phyloP scores from a whole-genome alignment of 2,329 filamentous ascomycete species.

The Colletotrichum camelliae region DNA sequence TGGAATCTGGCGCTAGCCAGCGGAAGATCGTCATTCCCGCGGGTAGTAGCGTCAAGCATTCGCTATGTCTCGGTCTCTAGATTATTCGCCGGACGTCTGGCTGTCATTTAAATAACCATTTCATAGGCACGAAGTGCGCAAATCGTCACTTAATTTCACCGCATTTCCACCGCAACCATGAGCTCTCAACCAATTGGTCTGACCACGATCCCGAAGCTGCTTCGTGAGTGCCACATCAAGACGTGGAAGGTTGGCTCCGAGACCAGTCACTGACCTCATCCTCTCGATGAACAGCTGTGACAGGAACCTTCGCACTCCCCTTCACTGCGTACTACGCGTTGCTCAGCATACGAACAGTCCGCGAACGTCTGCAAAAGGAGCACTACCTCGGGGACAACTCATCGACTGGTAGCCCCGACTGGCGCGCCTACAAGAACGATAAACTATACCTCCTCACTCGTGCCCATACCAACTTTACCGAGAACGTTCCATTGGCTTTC shows the following conservation, averaged over 20 bases:
- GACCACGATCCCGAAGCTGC: slow-evolving; percentile 6
- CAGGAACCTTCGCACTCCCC: slow-evolving; percentile 2
- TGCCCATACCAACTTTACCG: neutral
- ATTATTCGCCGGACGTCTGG: neutral
- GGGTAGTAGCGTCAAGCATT: neutral
- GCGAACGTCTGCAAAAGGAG: neutral
- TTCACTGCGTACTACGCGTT: slow-evolving; percentile 12
- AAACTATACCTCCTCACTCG: neutral
- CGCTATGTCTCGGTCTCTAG: neutral
- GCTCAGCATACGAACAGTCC: slow-evolving; percentile 4
- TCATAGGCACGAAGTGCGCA: neutral
- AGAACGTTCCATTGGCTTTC: slow-evolving; percentile 1
- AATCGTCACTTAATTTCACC: accelerated
- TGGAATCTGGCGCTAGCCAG: neutral
- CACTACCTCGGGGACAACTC: slow-evolving; percentile 9
- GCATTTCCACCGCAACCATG: neutral
- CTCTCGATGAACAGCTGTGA: neutral
- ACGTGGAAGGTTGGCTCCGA: neutral
- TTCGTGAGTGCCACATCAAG: neutral
- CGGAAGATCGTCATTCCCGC: neutral
- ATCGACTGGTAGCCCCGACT: neutral
- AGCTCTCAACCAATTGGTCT: slow-evolving; percentile 1
- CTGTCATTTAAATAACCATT: neutral
- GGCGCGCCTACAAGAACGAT: neutral
- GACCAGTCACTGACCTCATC: neutral